These are phyloP conservation scores for Xerocomellus dryophilus DNA, from an alignment of 768 basidiomycete species.

Conservation along the genomic window DNA sequence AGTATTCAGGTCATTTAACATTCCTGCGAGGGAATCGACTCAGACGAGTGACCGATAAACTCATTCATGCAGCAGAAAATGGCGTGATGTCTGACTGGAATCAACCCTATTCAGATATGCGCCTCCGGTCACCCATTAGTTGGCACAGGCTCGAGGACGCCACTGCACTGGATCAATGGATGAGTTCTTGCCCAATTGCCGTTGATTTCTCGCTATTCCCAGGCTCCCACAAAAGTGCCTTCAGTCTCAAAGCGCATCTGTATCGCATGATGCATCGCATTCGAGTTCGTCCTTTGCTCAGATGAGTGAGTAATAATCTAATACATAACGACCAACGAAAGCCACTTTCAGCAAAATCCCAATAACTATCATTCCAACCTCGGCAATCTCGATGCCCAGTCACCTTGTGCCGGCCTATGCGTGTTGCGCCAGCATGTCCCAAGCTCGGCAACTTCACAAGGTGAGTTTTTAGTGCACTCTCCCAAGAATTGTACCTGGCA, in stretches of 20 bases:
- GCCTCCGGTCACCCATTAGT: too few species aligned
- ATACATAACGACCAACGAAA: neutral
- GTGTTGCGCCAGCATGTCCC: neutral
- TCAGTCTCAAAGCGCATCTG: neutral
- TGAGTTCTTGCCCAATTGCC: too few species aligned
- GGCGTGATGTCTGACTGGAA: too few species aligned
- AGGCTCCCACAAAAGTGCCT: neutral
- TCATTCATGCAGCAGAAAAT: too few species aligned
- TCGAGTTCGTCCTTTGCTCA: neutral
- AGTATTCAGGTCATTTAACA: neutral
- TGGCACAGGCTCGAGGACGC: too few species aligned
- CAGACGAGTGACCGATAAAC: neutral
- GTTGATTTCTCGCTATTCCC: too few species aligned
- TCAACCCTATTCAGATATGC: too few species aligned
- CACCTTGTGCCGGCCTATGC: neutral
- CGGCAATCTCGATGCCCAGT: neutral
- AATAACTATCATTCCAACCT: neutral
- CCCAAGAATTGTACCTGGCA: slow-evolving; percentile 6
- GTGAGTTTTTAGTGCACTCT: slow-evolving; percentile 12
- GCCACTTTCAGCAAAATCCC: neutral
- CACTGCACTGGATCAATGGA: too few species aligned
- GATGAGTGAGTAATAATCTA: neutral
- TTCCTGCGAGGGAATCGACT: neutral
- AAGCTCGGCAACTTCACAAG: neutral
- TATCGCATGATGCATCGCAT: neutral